Conservation (phyloP, 345 rosid species). For the Firmiana major region DNA sequence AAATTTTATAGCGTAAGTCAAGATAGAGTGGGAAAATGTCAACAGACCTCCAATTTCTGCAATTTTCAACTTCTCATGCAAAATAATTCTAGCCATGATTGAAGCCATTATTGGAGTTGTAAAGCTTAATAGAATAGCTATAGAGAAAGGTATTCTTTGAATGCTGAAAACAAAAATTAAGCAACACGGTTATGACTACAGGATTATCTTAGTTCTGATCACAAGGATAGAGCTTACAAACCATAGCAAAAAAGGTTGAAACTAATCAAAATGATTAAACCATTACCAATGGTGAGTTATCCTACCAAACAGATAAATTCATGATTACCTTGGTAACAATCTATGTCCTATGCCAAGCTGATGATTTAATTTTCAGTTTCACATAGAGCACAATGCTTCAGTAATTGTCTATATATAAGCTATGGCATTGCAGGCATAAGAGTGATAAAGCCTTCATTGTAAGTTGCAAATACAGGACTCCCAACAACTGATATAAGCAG, state of each 20-base stretch:
- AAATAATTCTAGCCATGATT: slow-evolving; percentile 61
- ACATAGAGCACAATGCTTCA: background rate
- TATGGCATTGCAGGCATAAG: background rate
- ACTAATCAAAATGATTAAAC: background rate
- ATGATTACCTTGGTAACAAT: background rate
- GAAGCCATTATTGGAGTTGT: slow-evolving; percentile 80
- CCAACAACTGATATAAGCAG: background rate
- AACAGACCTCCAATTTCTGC: slow-evolving; percentile 67
- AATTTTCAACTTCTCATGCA: slow-evolving; percentile 72
- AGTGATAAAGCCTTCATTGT: background rate
- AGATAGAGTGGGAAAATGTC: slow-evolving; percentile 9
- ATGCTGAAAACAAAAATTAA: slow-evolving; percentile 55
- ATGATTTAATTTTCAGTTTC: background rate
- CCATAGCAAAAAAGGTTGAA: background rate
- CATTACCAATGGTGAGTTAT: background rate
- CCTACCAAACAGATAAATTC: background rate
- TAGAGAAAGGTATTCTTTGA: slow-evolving; percentile 72
- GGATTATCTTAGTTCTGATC: slow-evolving; percentile 9
- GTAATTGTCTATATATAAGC: background rate
- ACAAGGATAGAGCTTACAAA: background rate
- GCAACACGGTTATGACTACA: slow-evolving; percentile 6
- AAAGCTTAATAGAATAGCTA: slow-evolving; percentile 70
- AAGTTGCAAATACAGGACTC: background rate
- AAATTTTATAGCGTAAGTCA: slow-evolving; percentile 11
- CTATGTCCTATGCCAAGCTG: background rate